Evolutionary conservation across 2,329 filamentous ascomycete genomes (phyloP), one percentile per base, ranked within the genome.

Genomic region (Scytalidium lignicola): DNA sequence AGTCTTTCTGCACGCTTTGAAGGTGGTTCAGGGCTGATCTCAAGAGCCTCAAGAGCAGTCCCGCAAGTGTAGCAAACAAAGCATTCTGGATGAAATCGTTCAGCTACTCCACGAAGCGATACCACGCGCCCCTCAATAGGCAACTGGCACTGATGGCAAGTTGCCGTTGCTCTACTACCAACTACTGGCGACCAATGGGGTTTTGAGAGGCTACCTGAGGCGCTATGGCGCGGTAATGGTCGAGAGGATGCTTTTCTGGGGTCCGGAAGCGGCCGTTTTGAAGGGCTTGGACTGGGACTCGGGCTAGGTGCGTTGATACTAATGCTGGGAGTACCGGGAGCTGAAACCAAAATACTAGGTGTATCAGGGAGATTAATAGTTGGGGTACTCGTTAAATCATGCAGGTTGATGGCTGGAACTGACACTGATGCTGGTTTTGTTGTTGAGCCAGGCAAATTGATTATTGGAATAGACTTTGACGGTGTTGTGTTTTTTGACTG

Each of bases 1-100:
- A 96, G 71, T 21, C 93, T 85, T 45, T 85, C 85, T 2, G 70
- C 70, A 41, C 89, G 86, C 56, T 82, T 79, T 40, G 75, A 70
- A 8, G 90, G 82, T 0, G 93, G 93, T 67, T 99, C 93, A 0
- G 90, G 90, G 58, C 93, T 96, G 67, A 99, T 97, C 59, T 95
- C 93, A 50, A 99, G 88, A 48, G 90, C 92, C 70, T 99, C 93
- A 17, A 99, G 85, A 18, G 84, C 79, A 9, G 91, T 95, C 23
- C 85, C 83, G 66, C 93, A 99, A 52, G 88, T 79, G 66, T 89
- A 86, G 72, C 93, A 99, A 41, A 81, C 78, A 72, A 99, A 97
- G 69, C 93, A 99, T 56, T 90, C 82, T 0, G 93, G 91, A 60
- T 99, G 93, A 66, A 97, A 97, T 18, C 91, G 86, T 60, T 83